A percentile compares a stretch with the other conserved stretches of the same genome.
Evolutionary conservation across 371 early-diverging fungal genomes (phyloP).

Genomic region (Synchytrium microbalum): DNA sequence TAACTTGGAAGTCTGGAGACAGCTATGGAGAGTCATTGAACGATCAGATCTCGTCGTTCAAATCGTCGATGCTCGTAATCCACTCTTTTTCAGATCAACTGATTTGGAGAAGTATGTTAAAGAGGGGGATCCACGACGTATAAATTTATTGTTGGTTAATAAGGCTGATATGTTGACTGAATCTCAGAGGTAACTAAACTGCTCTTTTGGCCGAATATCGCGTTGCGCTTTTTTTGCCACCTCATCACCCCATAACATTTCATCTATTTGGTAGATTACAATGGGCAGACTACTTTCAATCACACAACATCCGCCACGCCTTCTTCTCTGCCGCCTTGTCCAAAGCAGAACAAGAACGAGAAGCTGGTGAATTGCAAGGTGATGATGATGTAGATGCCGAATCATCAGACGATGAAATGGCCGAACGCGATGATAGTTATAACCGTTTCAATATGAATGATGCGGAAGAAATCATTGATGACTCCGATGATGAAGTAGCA

Average conservation of each 20-base stretch:
- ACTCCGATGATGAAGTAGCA: conserved; percentile 24
- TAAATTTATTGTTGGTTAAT: conserved; percentile 82
- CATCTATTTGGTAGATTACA: conserved; percentile 8
- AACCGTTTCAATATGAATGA: conserved; percentile 21
- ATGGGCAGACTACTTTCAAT: conserved; percentile 90
- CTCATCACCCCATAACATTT: neutral
- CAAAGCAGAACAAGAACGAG: conserved; percentile 33
- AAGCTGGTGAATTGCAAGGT: conserved; percentile 16
- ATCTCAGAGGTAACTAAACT: conserved; percentile 63
- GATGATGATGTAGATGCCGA: conserved; percentile 14
- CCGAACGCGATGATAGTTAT: conserved; percentile 13
- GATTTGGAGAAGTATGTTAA: conserved; percentile 90
- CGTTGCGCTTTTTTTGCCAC: too few species aligned
- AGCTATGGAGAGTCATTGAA: conserved; percentile 99
- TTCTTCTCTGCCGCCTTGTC: conserved; percentile 85
- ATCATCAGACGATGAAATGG: neutral
- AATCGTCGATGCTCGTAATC: conserved; percentile 99
- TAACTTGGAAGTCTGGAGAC: conserved; percentile 99
- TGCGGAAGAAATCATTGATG: conserved; percentile 14
- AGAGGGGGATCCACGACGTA: conserved; percentile 69
- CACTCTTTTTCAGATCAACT: conserved; percentile 84
- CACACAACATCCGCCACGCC: conserved; percentile 66
- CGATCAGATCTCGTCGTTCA: conserved; percentile 94
- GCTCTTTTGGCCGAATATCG: conserved; percentile 8
- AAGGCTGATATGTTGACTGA: conserved; percentile 95